A percentile compares a stretch with the other conserved stretches of the same genome.
These are phyloP conservation scores for Penicillium verrucosum DNA, from an alignment of 2,329 filamentous ascomycete species.

Conservation along the genomic window DNA sequence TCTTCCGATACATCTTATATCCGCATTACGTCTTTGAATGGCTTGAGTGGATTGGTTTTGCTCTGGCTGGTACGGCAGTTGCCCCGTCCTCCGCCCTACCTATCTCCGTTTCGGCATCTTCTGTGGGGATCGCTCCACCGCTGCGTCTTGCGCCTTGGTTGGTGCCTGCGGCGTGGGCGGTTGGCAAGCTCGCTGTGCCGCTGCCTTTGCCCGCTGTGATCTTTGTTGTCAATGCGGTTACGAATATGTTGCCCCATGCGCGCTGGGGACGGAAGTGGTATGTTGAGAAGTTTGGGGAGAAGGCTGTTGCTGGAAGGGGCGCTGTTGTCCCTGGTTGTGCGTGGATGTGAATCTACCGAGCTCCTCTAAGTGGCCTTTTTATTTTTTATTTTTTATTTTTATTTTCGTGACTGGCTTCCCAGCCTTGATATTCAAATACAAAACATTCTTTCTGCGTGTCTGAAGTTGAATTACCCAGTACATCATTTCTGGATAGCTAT, in stretches of 20 bases:
- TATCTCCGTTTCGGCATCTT: neutral
- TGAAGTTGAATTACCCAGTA: no score
- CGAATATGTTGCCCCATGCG: conserved; percentile 86
- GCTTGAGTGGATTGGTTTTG: conserved; percentile 92
- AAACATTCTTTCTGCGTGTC: no score
- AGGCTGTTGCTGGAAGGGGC: conserved; percentile 71
- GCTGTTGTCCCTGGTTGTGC: conserved; percentile 63
- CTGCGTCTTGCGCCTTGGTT: conserved; percentile 39
- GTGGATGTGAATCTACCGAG: conserved; percentile 29
- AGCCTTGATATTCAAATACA: no score
- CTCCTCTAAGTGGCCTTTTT: neutral
- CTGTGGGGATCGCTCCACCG: conserved; percentile 15
- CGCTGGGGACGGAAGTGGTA: conserved; percentile 84
- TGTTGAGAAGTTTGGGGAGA: conserved; percentile 77
- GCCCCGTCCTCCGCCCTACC: conserved; percentile 22
- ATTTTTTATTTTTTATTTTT: no score
- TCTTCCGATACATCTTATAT: conserved; percentile 80
- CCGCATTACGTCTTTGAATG: conserved; percentile 97
- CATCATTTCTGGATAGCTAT: no score
- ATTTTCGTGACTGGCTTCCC: no score
- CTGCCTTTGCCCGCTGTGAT: conserved; percentile 69
- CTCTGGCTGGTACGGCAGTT: conserved; percentile 53
- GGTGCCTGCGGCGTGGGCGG: conserved; percentile 28
- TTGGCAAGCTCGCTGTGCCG: conserved; percentile 36
- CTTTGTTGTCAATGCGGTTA: conserved; percentile 82